Evolutionary conservation across 192 early-diverging fungal species (phyloP).

Genomic region (Backusella australiensis): DNA sequence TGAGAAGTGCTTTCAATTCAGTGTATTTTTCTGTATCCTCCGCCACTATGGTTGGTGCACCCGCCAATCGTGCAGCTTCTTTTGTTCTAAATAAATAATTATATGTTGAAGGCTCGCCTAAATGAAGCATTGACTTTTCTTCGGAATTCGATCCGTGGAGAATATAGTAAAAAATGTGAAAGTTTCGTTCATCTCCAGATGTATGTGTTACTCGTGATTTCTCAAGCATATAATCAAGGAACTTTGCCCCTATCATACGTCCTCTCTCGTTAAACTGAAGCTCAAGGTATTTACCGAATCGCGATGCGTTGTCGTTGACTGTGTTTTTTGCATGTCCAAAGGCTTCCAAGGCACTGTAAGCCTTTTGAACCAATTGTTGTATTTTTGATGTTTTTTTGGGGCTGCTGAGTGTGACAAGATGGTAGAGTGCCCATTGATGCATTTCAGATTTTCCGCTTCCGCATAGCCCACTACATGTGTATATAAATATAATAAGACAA

Average conservation of each 20-base stretch:
- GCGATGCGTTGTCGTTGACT: slow-evolving; percentile 71
- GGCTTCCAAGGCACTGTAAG: slow-evolving; percentile 75
- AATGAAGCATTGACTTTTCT: slow-evolving; percentile 70
- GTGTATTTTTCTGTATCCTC: slow-evolving; percentile 57
- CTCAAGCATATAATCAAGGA: slow-evolving; percentile 86
- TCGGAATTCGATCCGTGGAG: slow-evolving; percentile 74
- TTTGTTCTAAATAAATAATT: slow-evolving; percentile 28
- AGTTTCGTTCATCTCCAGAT: slow-evolving; percentile 71
- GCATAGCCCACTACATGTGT: slow-evolving; percentile 22
- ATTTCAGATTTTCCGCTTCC: slow-evolving; percentile 55
- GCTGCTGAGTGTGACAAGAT: slow-evolving; percentile 66
- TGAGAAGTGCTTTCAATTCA: slow-evolving; percentile 55
- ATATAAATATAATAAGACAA: not conserved
- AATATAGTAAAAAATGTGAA: slow-evolving; percentile 94
- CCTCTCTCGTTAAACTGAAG: slow-evolving; percentile 91
- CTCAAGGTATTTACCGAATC: slow-evolving; percentile 77
- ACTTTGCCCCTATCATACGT: slow-evolving; percentile 79
- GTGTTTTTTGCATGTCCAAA: slow-evolving; percentile 83
- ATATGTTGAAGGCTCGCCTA: slow-evolving; percentile 61
- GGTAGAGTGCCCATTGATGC: slow-evolving; percentile 60
- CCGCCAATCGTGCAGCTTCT: slow-evolving; percentile 23
- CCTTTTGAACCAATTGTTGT: slow-evolving; percentile 62
- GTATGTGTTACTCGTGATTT: slow-evolving; percentile 70
- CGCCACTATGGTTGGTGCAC: slow-evolving; percentile 20
- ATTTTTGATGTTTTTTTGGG: slow-evolving; percentile 63